Evolutionary conservation across 352 stramenopile species (phyloP).

Genomic region (Globisporangium viniferum): DNA sequence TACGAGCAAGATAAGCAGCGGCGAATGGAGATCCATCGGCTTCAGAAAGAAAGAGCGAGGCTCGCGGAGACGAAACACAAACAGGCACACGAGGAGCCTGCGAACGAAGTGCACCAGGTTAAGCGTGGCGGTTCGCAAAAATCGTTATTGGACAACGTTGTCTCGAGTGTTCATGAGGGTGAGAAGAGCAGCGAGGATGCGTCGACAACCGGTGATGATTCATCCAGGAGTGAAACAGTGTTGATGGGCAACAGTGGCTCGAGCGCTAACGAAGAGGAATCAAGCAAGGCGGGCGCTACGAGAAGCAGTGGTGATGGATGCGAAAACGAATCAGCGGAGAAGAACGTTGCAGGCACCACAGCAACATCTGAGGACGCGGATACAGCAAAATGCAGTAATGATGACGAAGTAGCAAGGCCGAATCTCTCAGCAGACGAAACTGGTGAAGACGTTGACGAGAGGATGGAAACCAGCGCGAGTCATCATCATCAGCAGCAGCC

Average conservation of each 20-base stretch:
- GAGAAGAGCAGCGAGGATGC: not conserved
- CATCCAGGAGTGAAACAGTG: not conserved
- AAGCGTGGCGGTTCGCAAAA: not conserved
- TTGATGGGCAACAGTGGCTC: not conserved
- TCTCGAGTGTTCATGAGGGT: not conserved
- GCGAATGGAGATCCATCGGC: conserved; percentile 59
- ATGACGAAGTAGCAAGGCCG: not conserved
- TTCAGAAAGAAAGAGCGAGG: conserved; percentile 51
- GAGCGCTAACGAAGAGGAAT: not conserved
- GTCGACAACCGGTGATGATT: not conserved
- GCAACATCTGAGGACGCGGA: not conserved
- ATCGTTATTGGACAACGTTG: not conserved
- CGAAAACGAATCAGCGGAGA: not conserved
- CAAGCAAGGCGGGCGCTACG: not conserved
- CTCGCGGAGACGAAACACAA: conserved; percentile 23
- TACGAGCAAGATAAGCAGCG: conserved; percentile 65
- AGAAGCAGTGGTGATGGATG: not conserved
- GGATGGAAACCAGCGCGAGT: not conserved
- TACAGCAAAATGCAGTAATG: not conserved
- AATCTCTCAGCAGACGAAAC: not conserved
- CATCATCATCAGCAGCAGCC: not conserved
- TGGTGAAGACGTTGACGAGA: too few relatives aligned
- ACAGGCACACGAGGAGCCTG: conserved; percentile 1
- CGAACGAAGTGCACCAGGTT: not conserved
- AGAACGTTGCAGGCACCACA: not conserved